Conservation (phyloP, 139 green algal genomes). For the Auxenochlorella pyrenoidosa region DNA sequence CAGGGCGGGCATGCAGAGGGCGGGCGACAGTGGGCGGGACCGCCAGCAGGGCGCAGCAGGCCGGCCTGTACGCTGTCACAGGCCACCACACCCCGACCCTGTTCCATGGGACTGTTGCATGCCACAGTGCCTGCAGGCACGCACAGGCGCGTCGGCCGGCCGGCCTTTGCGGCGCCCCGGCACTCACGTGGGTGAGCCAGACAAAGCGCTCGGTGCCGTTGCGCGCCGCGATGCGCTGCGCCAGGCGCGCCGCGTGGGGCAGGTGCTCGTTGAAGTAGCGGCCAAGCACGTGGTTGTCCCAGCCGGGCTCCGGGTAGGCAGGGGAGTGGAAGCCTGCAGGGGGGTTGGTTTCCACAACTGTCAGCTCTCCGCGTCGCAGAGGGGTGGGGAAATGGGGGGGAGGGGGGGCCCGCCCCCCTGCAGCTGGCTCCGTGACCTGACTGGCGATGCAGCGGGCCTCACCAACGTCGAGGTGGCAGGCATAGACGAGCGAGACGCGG, state of each 20-base stretch:
- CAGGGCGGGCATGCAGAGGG: no score
- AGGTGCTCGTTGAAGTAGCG: conserved; percentile 66
- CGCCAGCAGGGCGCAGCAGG: neutral
- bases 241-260: conserved; percentile 45
- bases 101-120: no score
- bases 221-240: conserved; percentile 21
- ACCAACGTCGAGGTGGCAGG: conserved; percentile 66
- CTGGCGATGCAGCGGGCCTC: neutral
- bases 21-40: no score
- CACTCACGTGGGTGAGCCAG: conserved; percentile 24
- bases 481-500: conserved; percentile 66
- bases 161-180: no score
- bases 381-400: no score
- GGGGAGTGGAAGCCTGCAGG: conserved; percentile 21
- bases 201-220: conserved; percentile 41
- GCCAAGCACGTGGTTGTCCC: conserved; percentile 63
- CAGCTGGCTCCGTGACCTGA: no score
- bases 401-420: no score
- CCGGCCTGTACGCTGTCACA: neutral
- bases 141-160: neutral
- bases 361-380: neutral
- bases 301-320: conserved; percentile 7
- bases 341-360: neutral
- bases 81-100: no score
- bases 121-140: neutral